Base-by-base conservation (phyloP, 129 eudicot species). In the Chrysanthemum makinoi region DNA sequence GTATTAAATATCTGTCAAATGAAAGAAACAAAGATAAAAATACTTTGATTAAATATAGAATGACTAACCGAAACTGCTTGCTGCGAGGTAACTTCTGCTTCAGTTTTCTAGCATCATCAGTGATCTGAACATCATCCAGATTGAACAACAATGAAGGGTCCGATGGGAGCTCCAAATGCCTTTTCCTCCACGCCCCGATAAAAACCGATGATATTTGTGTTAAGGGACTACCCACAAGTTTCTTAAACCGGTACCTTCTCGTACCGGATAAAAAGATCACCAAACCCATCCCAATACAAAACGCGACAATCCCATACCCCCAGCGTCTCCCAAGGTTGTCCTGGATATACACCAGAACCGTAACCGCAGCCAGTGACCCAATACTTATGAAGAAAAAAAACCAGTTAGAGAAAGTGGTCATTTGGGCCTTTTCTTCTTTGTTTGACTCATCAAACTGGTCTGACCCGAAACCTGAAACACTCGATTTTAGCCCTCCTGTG, bases 391-490 rank as follows among this genome's bases (percentile, higher is more conserved):
- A 87, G 90, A 93, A 93, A 62, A 87, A 94, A 78, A 94, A 94
- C 96, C 98, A 94, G 80, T 86, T 89, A 74, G 89, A 94, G 82
- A 94, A 94, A 58, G 83, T 81, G 2, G 86, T 78, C 98, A 94
- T 94, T 46, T 79, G 87, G 28, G 52, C 61, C 52, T 79, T 83
- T 46, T 94, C 98, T 33, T 72, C 78, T 66, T 79, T 72, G 85
- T 89, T 77, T 0, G 87, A 48, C 14, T 93, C 98, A 43, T 93
- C 96, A 67, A 93, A 93, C 39, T 93, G 98, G 77, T 93, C 98
- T 11, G 98, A 89, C 33, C 98, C 98, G 76, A 93, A 87, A 2
- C 98, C 98, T 1, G 98, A 93, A 2, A 93, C 98, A 17, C 98
- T 93, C 7, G 98, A 89, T 52, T 93, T 93, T 10, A 89, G 77